Evolutionary conservation across 177 flowering plant genomes (phyloP).

Genomic region (Telopea speciosissima): DNA sequence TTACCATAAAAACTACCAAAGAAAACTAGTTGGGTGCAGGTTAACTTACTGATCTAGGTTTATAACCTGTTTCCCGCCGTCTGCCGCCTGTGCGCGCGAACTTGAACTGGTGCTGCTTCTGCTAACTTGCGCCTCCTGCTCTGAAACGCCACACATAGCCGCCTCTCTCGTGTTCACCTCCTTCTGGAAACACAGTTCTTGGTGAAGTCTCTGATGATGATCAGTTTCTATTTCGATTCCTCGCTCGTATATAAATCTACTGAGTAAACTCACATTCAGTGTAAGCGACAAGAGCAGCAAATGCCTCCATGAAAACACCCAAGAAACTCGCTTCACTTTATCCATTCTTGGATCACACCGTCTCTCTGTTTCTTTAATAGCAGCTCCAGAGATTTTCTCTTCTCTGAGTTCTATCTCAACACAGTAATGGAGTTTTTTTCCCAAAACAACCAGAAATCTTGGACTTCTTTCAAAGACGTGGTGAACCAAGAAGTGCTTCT

Average conservation of each 20-base stretch:
- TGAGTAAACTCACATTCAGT: slow-evolving; percentile 2
- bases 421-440: no score
- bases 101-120: no score
- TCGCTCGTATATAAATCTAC: background rate
- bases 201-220: background rate
- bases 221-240: background rate
- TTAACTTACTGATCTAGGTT: slow-evolving; percentile 59
- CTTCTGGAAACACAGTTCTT: background rate
- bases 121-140: slow-evolving; percentile 1
- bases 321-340: background rate
- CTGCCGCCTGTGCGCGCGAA: background rate
- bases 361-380: no score
- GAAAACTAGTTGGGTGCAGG: background rate
- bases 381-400: no score
- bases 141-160: background rate
- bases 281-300: slow-evolving; percentile 3
- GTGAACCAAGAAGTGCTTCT: background rate
- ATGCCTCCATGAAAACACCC: background rate
- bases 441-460: background rate
- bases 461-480: background rate
- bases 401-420: no score
- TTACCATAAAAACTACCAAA: no score
- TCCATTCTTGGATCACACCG: background rate
- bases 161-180: background rate
- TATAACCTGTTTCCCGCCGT: slow-evolving; percentile 22